Evolutionary conservation across 352 stramenopile species (phyloP), one percentile per base, ranked within the genome.

Genomic region (Globisporangium perplexum): DNA sequence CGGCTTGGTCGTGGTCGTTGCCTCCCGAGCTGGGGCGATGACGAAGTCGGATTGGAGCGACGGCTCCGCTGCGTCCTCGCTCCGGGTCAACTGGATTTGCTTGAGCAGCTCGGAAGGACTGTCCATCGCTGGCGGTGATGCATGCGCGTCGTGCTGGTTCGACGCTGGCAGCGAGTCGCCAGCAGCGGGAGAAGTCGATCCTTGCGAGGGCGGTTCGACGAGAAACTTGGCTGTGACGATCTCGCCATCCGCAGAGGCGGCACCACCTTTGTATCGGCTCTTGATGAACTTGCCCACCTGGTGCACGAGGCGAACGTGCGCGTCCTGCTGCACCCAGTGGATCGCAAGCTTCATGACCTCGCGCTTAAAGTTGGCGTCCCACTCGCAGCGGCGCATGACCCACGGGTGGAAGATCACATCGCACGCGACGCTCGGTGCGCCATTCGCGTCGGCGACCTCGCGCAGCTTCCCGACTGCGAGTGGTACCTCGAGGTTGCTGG

Each of bases 341-440:
- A 88, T 68, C 24, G 83, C 81, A 20, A 94, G 65, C 47, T 87
- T 88, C 57, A 92, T 74, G 23, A 86, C 69, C 23, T 94, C 83
- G 15, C 71, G 77, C 67, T 94, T 94, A 65, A 94, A 94, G 47
- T 63, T 86, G 23, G 60, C 44, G 60, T 94, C 82, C 82, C 82
- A 93, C 54, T 72, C 64, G 45, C 77, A 76, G 3, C 82, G 84
- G 42, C 77, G 66, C 35, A 85, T 65, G 1, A 94, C 77, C 80
- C 84, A 94, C 26, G 79, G 77, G 35, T 93, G 71, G 47, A 94
- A 86, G 10, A 90, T 75, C 10, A 90, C 84, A 38, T 93, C 84
- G n/a, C 83, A 68, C 20, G 66, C 77, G 38, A 65, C 61, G 47
- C 74, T 86, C 5, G 72, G 28, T 12, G 63, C 55, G 8, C 77